Conservation (phyloP, 768 basidiomycete species). For the Boletus subparvulus region DNA sequence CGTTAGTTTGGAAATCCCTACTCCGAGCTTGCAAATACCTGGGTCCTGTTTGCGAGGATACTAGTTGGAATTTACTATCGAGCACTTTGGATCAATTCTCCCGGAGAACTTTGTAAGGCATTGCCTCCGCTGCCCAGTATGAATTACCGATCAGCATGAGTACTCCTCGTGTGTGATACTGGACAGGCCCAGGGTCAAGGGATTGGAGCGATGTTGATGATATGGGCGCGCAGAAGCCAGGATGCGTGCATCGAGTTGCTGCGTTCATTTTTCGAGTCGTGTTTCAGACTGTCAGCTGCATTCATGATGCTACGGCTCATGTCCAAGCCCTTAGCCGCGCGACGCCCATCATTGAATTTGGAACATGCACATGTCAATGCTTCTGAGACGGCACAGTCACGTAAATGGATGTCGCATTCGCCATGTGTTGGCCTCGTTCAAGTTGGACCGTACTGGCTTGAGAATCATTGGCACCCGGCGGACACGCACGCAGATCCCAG, state of each 20-base stretch:
- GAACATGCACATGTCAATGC: background rate
- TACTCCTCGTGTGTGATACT: conserved; percentile 12
- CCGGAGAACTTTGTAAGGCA: background rate
- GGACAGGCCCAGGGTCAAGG: conserved; percentile 4
- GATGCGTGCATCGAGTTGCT: background rate
- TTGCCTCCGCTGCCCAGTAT: background rate
- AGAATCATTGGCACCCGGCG: background rate
- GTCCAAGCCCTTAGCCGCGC: background rate
- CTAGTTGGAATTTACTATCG: background rate
- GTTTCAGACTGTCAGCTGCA: no score
- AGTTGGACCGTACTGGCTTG: background rate
- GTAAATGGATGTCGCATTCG: background rate
- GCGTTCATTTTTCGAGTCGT: no score
- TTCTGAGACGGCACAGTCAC: no score
- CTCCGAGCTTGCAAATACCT: conserved; percentile 9
- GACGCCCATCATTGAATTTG: background rate
- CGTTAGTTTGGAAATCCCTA: conserved; percentile 1
- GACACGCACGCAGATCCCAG: background rate
- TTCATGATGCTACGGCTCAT: background rate
- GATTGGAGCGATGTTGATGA: background rate
- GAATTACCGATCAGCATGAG: conserved; percentile 17
- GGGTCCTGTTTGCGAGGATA: background rate
- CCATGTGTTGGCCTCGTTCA: conserved; percentile 2
- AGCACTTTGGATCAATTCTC: conserved; percentile 1
- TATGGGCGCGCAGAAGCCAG: background rate